phyloP scores from a whole-genome alignment of 331 rosid genomes.

The Prunus yedoensis region DNA sequence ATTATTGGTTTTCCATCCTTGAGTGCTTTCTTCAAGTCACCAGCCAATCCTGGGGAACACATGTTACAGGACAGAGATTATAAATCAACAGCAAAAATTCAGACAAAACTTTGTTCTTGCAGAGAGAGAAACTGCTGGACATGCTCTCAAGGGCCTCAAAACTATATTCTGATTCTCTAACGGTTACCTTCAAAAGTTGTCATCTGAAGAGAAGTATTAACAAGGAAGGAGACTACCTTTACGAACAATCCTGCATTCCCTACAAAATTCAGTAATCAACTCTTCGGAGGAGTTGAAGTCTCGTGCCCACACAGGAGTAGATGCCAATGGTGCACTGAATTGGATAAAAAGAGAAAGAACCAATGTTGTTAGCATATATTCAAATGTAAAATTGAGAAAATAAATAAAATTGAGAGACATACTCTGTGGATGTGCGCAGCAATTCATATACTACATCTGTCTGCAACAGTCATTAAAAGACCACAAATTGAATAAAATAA shows the following conservation, averaged over 20 bases:
- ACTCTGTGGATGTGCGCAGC: slow-evolving; percentile 93
- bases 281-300: slow-evolving; percentile 78
- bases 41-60: too few relatives aligned
- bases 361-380: not conserved
- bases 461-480: slow-evolving; percentile 45
- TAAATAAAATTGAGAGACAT: slow-evolving; percentile 30
- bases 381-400: not conserved
- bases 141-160: not conserved
- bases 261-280: slow-evolving; percentile 76
- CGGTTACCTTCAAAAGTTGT: not conserved
- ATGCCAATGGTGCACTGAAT: slow-evolving; percentile 68
- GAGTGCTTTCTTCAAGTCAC: too few relatives aligned
- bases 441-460: slow-evolving; percentile 94
- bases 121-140: not conserved
- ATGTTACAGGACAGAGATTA: too few relatives aligned
- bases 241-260: slow-evolving; percentile 84
- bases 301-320: slow-evolving; percentile 75
- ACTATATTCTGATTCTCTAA: not conserved
- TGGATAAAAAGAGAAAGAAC: slow-evolving; percentile 10
- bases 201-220: not conserved
- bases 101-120: too few relatives aligned
- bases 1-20: too few relatives aligned
- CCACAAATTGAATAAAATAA: slow-evolving; percentile 5
- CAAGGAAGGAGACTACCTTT: slow-evolving; percentile 45
- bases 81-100: too few relatives aligned